Base-by-base conservation (phyloP, 192 early-diverging fungal genomes). In the Coemansia furcata region DNA sequence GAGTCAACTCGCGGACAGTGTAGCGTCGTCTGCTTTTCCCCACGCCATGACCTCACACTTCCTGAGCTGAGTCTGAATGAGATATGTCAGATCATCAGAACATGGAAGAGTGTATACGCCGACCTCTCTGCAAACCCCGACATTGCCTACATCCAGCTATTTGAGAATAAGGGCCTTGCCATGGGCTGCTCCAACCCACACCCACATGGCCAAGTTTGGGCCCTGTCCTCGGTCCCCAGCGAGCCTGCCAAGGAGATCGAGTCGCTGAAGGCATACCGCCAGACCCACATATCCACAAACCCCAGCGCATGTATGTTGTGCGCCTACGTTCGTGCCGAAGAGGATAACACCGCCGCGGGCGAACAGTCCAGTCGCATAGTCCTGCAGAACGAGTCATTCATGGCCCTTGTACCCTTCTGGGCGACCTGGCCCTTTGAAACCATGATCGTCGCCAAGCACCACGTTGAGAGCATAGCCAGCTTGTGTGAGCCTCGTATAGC, bases 101-200 rank as follows among this genome's bases (percentile, higher is more conserved):
- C 82, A 0, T 98, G 97, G 95, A 88, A 87, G 46, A 30, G 74
- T n/a, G 76, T 87, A 19, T 91, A 90, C 61, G 58, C 72, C 6
- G 73, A 85, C 8, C 74, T 95, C 32, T 72, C 81, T 6, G 50
- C 74, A 7, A 63, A 86, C 15, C 73, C 81, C 1, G 72, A 67
- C 43, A 86, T 98, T 63, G 81, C 84, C 37, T 90, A 99, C 70
- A 90, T 95, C 39, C 95, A 97, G 82, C 84, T 99, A 50, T 99
- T 99, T 86, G 97, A 99, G 69, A 99, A 99, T 85, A 99, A 99
- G 84, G 97, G 97, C 9, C 82, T 91, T 0, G 85, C 88, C 44
- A 97, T 99, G 97, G 97, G 97, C 12, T 99, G 97, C 77, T 96
- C 94, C 30, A 97, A 95, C 72, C 95, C 97, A 23, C 97, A 98